These are phyloP conservation scores for Saccharomycopsis javanensis DNA, from an alignment of 805 yeast genomes.

Conservation along the genomic window DNA sequence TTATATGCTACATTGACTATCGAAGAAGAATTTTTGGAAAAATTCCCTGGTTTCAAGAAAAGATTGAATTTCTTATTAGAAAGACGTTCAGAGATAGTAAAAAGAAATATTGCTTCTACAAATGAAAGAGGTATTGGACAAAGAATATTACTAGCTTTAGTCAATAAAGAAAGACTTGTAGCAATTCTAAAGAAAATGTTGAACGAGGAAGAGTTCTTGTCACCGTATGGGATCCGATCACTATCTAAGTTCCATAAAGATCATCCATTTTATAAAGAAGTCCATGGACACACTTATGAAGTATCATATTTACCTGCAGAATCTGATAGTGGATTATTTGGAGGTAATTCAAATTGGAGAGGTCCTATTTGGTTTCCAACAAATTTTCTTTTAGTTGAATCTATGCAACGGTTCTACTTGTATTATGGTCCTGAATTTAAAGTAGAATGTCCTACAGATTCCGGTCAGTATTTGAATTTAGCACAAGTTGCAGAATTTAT, in stretches of 20 bases:
- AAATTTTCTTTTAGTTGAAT: conserved; percentile 75
- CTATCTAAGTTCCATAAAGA: conserved; percentile 77
- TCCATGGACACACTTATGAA: conserved; percentile 59
- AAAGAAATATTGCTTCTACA: conserved; percentile 82
- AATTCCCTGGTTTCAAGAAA: conserved; percentile 74
- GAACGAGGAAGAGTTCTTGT: conserved; percentile 78
- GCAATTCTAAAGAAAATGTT: conserved; percentile 72
- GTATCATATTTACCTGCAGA: conserved; percentile 80
- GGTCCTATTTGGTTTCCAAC: conserved; percentile 98
- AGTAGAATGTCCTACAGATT: conserved; percentile 81
- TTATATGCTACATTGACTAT: conserved; percentile 80
- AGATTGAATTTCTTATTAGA: conserved; percentile 77
- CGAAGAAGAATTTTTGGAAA: conserved; percentile 71
- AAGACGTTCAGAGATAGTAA: conserved; percentile 58
- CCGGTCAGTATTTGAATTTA: conserved; percentile 64
- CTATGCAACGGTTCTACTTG: conserved; percentile 75
- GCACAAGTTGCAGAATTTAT: conserved; percentile 88
- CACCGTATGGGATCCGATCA: conserved; percentile 80
- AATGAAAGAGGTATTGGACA: conserved; percentile 71
- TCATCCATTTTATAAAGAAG: conserved; percentile 77
- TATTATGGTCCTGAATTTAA: conserved; percentile 81
- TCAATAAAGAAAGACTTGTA: conserved; percentile 65
- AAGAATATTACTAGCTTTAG: conserved; percentile 68
- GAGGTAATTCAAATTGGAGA: conserved; percentile 95
- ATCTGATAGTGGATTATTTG: conserved; percentile 87